These are phyloP conservation scores for Saururus chinensis DNA, from an alignment of 164 flowering plant species.

Conservation along the genomic window DNA sequence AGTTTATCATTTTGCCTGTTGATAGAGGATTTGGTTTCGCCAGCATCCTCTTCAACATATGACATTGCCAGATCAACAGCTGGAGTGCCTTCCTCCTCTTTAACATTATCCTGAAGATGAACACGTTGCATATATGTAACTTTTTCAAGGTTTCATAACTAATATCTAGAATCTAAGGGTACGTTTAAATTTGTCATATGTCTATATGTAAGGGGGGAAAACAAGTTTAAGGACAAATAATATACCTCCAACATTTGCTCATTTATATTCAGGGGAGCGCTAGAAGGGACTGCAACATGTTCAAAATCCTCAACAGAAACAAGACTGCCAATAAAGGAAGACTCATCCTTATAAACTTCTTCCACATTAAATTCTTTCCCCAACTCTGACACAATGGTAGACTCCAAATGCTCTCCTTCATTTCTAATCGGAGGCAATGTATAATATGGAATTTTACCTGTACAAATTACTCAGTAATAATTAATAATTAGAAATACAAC, in stretches of 20 bases:
- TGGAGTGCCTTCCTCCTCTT: conserved; percentile 14
- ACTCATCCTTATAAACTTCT: conserved; percentile 63
- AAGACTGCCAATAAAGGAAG: conserved; percentile 88
- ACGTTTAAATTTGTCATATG: background rate
- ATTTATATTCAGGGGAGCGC: conserved; percentile 57
- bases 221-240: background rate
- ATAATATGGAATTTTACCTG: conserved; percentile 91
- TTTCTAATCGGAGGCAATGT: conserved; percentile 83
- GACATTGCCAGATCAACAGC: conserved; percentile 44
- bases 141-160: no score
- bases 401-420: conserved; percentile 49
- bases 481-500: no score
- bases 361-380: conserved; percentile 84
- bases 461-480: conserved; percentile 4
- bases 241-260: conserved; percentile 70
- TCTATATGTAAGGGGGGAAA: background rate
- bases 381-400: conserved; percentile 61
- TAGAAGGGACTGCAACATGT: conserved; percentile 75
- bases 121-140: no score
- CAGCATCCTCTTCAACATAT: conserved; percentile 26
- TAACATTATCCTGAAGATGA: conserved; percentile 31
- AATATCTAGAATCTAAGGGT: background rate
- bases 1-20: conserved; percentile 67
- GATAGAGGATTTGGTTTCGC: conserved; percentile 17
- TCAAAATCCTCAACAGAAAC: conserved; percentile 50